phyloP scores from a whole-genome alignment of 1,284 basidiomycete genomes.

The Cystobasidium pallidum region DNA sequence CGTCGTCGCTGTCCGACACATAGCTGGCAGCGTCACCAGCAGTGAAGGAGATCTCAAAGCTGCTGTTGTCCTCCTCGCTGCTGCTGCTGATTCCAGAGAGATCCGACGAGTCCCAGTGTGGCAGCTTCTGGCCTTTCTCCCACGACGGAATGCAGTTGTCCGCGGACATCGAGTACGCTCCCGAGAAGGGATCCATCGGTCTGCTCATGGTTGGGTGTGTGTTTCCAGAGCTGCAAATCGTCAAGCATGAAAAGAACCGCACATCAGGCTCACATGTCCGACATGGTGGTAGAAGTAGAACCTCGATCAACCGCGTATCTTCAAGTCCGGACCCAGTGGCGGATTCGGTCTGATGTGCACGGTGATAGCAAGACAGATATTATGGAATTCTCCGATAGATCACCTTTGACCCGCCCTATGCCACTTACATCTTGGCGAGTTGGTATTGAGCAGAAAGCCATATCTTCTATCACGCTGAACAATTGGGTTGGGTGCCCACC shows the following conservation, averaged over 20 bases:
- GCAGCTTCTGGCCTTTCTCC: slow-evolving; percentile 37
- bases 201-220: neutral
- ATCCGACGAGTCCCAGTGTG: slow-evolving; percentile 27
- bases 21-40: neutral
- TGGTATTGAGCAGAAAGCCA: too few relatives aligned
- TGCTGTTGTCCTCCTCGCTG: slow-evolving; percentile 17
- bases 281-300: slow-evolving; percentile 1
- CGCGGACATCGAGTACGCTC: slow-evolving; percentile 5
- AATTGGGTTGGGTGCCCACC: too few relatives aligned
- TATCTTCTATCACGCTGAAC: too few relatives aligned
- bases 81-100: slow-evolving; percentile 39
- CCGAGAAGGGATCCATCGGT: slow-evolving; percentile 38
- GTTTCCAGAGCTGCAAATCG: neutral
- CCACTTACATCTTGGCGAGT: too few relatives aligned
- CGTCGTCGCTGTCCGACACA: slow-evolving; percentile 10
- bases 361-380: too few relatives aligned
- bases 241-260: neutral
- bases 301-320: slow-evolving; percentile 12
- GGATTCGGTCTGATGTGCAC: too few relatives aligned
- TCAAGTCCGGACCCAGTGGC: too few relatives aligned
- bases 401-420: too few relatives aligned
- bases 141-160: slow-evolving; percentile 32
- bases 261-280: neutral
- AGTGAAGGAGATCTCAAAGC: slow-evolving; percentile 9
- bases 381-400: too few relatives aligned